phyloP scores from a whole-genome alignment of 495 filamentous ascomycete species.

The Bombardia bombarda region DNA sequence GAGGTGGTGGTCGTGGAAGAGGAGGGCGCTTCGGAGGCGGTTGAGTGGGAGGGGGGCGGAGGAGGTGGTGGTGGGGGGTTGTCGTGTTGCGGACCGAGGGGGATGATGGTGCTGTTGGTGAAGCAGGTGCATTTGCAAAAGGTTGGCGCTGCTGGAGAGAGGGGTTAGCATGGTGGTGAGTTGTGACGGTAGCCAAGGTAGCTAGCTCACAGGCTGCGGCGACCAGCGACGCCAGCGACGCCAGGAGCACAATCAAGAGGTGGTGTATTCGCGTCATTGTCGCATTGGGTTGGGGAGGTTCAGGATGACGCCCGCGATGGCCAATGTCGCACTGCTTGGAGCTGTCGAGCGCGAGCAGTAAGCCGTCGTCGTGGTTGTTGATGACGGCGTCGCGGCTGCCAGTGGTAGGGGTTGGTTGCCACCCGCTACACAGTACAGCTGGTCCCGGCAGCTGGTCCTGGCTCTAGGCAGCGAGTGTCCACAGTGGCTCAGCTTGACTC shows the following conservation, averaged over 20 bases:
- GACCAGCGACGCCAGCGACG: slow-evolving; percentile 21
- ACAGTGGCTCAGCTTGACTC: too few relatives aligned
- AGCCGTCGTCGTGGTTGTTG: too few relatives aligned
- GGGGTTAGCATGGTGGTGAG: slow-evolving; percentile 6
- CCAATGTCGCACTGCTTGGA: background rate
- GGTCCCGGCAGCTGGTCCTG: too few relatives aligned
- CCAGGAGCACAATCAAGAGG: slow-evolving; percentile 17
- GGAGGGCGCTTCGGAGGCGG: slow-evolving; percentile 10
- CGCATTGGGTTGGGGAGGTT: background rate
- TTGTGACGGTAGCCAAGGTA: background rate
- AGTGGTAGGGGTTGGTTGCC: too few relatives aligned
- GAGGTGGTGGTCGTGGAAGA: slow-evolving; percentile 20
- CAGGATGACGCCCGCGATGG: background rate
- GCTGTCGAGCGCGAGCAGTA: too few relatives aligned
- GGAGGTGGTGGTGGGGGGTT: slow-evolving; percentile 9
- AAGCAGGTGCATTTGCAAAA: slow-evolving; percentile 99
- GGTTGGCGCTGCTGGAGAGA: slow-evolving; percentile 48
- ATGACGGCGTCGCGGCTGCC: too few relatives aligned
- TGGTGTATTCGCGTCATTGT: slow-evolving; percentile 28
- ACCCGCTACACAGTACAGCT: too few relatives aligned
- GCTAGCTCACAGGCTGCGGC: slow-evolving; percentile 27
- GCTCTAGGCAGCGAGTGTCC: too few relatives aligned
- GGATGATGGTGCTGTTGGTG: slow-evolving; percentile 84
- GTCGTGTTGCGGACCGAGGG: slow-evolving; percentile 43
- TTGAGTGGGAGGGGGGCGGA: slow-evolving; percentile 11